A percentile compares a stretch with the other conserved stretches of the same genome.
Evolutionary conservation across 2,329 filamentous ascomycete genomes (phyloP).

Genomic region (Xylaria sp.): DNA sequence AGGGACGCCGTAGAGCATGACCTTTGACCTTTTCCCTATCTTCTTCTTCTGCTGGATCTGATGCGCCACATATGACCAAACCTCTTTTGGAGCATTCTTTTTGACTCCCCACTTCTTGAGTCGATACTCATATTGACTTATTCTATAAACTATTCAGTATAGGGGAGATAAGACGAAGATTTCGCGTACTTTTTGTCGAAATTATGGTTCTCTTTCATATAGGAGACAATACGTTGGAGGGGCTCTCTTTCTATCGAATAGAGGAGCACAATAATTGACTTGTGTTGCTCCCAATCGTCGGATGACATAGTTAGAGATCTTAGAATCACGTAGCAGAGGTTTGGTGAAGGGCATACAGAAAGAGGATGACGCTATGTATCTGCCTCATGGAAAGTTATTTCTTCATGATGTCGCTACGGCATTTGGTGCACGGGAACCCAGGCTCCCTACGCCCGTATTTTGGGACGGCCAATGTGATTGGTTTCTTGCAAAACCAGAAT

Average conservation of each 20-base stretch:
- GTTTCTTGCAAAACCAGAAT: slow-evolving; percentile 7
- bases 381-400: no score
- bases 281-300: slow-evolving; percentile 26
- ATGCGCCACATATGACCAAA: slow-evolving; percentile 22
- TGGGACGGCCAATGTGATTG: neutral
- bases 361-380: neutral
- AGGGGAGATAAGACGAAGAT: neutral
- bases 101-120: slow-evolving; percentile 25
- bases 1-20: slow-evolving; percentile 6
- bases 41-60: slow-evolving; percentile 6
- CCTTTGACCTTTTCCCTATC: slow-evolving; percentile 1
- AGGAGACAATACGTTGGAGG: neutral
- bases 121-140: slow-evolving; percentile 22
- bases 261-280: slow-evolving; percentile 7
- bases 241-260: slow-evolving; percentile 14
- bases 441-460: neutral
- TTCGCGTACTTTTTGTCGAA: slow-evolving; percentile 22
- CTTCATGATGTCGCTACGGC: neutral
- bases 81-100: slow-evolving; percentile 11
- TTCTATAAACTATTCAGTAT: neutral
- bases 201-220: slow-evolving; percentile 19
- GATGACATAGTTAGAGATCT: slow-evolving; percentile 10
- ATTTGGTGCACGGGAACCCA: neutral
- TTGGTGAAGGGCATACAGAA: neutral
- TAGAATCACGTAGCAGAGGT: neutral